Evolutionary conservation across 495 filamentous ascomycete genomes (phyloP).

Genomic region (Podospora tetraspora): DNA sequence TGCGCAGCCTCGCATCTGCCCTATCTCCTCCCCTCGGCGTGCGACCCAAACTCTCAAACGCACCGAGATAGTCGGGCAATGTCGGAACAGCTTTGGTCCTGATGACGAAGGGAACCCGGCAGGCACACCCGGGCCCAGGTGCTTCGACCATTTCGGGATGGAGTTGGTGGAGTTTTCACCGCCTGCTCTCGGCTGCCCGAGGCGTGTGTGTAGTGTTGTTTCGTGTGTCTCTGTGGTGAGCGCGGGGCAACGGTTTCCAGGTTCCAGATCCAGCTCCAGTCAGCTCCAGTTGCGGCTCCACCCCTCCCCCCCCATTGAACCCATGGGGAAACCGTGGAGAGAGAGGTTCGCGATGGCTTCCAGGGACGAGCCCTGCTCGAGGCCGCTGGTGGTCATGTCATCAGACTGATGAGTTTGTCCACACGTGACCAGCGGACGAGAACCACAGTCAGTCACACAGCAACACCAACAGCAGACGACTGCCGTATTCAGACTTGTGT

Average conservation of each 20-base stretch:
- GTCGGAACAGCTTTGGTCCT: conserved; percentile 4
- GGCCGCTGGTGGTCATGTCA: not conserved
- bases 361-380: not conserved
- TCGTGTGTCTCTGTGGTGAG: not conserved
- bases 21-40: not conserved
- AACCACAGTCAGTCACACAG: not conserved
- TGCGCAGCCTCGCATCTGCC: not conserved
- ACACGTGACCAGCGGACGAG: not conserved
- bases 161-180: conserved; percentile 6
- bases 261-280: not conserved
- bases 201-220: conserved; percentile 4
- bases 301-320: not conserved
- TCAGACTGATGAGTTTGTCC: not conserved
- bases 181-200: not conserved
- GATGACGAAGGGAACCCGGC: conserved; percentile 27
- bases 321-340: not conserved
- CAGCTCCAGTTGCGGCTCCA: not conserved
- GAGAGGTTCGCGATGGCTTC: not conserved
- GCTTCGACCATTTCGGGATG: not conserved
- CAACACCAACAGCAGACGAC: not conserved
- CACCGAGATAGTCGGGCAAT: conserved; percentile 7
- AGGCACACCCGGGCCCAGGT: conserved; percentile 2
- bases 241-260: conserved; percentile 4
- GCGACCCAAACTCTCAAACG: not conserved
- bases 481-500: not conserved